Evolutionary conservation across 2,329 filamentous ascomycete genomes (phyloP), one percentile per base, ranked within the genome.

Genomic region (Orbilia blumenaviensis): DNA sequence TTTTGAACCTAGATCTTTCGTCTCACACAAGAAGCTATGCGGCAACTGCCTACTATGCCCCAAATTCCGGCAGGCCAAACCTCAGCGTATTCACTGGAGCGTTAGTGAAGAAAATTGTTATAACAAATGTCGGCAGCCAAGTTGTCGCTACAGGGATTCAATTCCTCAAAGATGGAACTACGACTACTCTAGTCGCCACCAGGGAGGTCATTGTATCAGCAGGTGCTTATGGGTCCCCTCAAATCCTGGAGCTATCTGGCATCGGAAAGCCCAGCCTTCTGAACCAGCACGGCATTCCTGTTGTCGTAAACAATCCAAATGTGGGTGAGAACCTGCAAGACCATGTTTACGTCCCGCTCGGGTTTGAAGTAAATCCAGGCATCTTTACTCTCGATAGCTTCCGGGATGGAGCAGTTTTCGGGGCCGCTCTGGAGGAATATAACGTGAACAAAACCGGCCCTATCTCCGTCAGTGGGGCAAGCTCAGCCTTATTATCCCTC

Each of bases 131-230:
- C 3, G 25, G 41, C 1, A 79, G 64, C 0, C 25, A 79, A 62
- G 80, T 80, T 78, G 64, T 66, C 21, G 84, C 82, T 8, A 82
- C 81, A 9, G 84, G 85, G 4, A 85, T 85, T 7, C 82, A 82
- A 12, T 85, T 87, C 77, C 81, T 78, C 6, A 80, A 83, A 32
- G 80, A 81, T 9, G 84, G 84, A 38, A 50, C 42, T n/a, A 67
- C 62, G 18, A 74, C 69, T 16, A 76, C 72, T 25, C 46, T 76
- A 7, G 21, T 34, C 2, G 72, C 72, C 21, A 58, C 80, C 7
- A 84, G 83, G 52, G 84, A 86, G 78, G 84, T 87, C 29, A 86
- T 87, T 72, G 71, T 87, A 4, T 82, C 85, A 1, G 85, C 83
- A 27, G 86, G 86, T 25, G 80, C 84, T 0, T 80, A 85, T 12